Base-by-base conservation (phyloP, 75 land plant species). In the Adiantum capillusveneris region DNA sequence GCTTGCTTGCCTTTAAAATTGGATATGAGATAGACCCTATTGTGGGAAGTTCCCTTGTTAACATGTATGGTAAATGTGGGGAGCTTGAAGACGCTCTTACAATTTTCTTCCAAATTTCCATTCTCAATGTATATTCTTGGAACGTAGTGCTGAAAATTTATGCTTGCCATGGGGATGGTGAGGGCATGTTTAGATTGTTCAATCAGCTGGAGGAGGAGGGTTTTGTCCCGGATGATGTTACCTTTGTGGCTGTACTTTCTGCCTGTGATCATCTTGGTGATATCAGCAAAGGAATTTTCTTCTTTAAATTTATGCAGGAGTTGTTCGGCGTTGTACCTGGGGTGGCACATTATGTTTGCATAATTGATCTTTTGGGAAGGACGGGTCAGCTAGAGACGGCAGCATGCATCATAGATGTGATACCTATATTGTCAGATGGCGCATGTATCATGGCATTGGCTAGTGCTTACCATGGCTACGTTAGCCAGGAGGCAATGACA, bases 11-110 rank as follows among this genome's bases (percentile, higher is more conserved):
- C 5, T 29, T 70, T 12, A 76, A 70, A 56, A 16, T 29, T 57
- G 74, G 79, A 20, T 11, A 28, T 28, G 6, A 60, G 37, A 21
- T 29, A 17, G 56, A 65, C 62, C 37, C 17, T 25, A 51, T 66
- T 25, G 45, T 76, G 39, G 75, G 50, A 31, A 63, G 65, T 36
- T 60, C 79, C 31, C 24, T 76, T 13, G 67, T 76, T 63, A 74
- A 71, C 53, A 44, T 71, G 65, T 76, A 70, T 52, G 74, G 50
- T 29, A 76, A 76, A 41, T 76, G 79, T 57, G 79, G 79, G 44
- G 44, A 19, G 41, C 39, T 76, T 5, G 28, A 25, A 41, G 57
- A 50, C 49, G 74, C 79, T 26, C 30, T 39, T 26, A 29, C 30
- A 1, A 45, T 30, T 29, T 71, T 76, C 43, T 46, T 16, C 6